phyloP scores from a whole-genome alignment of 2,329 filamentous ascomycete genomes.

The Coniochaeta sp. region DNA sequence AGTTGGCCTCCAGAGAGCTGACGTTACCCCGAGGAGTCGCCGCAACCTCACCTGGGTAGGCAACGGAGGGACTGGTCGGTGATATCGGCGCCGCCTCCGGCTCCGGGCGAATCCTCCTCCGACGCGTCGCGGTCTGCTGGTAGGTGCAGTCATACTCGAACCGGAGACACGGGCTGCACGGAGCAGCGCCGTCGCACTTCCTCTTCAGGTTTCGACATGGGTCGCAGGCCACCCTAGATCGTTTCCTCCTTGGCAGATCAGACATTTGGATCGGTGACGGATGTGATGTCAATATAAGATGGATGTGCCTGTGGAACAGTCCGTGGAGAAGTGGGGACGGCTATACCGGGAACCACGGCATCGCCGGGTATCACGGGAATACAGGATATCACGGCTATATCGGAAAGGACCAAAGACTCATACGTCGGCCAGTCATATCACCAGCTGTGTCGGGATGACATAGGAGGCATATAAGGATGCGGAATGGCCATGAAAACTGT shows the following conservation, averaged over 20 bases:
- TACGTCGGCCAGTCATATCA: neutral
- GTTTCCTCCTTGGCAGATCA: conserved; percentile 7
- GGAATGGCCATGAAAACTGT: no score
- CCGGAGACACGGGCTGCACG: conserved; percentile 44
- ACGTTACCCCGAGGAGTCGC: conserved; percentile 17
- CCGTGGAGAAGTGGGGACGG: neutral
- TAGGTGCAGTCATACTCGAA: conserved; percentile 48
- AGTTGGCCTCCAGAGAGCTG: conserved; percentile 47
- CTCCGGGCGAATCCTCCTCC: neutral
- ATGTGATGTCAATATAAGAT: neutral
- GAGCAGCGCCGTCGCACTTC: conserved; percentile 45
- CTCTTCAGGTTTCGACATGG: conserved; percentile 49
- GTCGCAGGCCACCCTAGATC: conserved; percentile 38
- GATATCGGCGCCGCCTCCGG: conserved; percentile 3
- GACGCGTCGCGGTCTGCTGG: conserved; percentile 17
- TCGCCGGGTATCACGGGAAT: neutral
- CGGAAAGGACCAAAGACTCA: neutral
- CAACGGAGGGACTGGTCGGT: neutral
- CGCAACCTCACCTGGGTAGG: conserved; percentile 2
- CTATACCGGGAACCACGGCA: neutral
- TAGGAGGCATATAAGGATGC: neutral
- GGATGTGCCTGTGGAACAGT: neutral
- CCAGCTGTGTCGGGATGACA: neutral
- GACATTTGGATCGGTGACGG: neutral
- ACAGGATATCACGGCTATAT: neutral